phyloP scores from a whole-genome alignment of 1,139 yeast species.

The Scheffersomyces illinoinensis region DNA sequence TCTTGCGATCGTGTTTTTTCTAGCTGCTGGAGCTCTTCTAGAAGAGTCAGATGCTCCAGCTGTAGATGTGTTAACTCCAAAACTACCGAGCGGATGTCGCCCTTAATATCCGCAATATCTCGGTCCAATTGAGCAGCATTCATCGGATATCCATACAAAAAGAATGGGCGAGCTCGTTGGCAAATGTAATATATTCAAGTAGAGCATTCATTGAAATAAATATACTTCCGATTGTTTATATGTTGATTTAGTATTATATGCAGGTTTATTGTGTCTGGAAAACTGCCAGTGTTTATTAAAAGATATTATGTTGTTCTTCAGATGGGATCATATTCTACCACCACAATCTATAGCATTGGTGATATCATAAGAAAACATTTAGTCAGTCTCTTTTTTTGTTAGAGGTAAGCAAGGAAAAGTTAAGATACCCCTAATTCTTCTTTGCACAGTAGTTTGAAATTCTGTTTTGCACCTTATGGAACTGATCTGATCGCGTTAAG shows the following conservation, averaged over 20 bases:
- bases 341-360: neutral
- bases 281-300: neutral
- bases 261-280: neutral
- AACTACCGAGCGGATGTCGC: neutral
- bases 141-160: neutral
- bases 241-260: neutral
- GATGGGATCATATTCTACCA: neutral
- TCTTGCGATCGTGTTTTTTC: neutral
- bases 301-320: neutral
- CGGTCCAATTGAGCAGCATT: neutral
- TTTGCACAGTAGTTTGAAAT: neutral
- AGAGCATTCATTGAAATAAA: neutral
- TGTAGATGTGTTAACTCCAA: neutral
- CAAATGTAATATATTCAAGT: too few species aligned
- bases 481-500: neutral
- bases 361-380: neutral
- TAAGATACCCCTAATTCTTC: neutral
- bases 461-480: neutral
- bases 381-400: neutral
- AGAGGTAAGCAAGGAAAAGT: neutral
- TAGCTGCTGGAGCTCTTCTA: neutral
- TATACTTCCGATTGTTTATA: neutral
- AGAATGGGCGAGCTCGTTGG: neutral
- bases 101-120: neutral
- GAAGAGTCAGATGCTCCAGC: neutral